Evolutionary conservation across 208 protist genomes (phyloP), one percentile per base, ranked within the genome.

Genomic region (Wallacemonas sp.): DNA sequence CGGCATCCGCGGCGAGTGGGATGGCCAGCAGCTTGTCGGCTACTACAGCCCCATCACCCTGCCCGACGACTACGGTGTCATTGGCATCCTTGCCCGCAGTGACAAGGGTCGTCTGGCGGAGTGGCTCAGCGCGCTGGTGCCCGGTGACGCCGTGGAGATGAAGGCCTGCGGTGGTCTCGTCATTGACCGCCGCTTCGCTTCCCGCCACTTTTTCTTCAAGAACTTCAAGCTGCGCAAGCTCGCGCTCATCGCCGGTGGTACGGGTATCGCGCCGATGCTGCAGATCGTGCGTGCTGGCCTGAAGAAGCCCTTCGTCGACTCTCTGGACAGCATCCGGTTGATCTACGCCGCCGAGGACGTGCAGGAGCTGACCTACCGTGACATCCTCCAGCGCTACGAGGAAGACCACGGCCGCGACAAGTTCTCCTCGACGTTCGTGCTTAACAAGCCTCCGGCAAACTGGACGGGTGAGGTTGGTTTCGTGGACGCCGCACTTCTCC

Each of bases 251-350:
- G 84, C 86, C 2, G 90, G 87, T 45, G 86, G 92, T 36, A 89
- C 87, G 1, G 89, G 95, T 60, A 93, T 97, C 66, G 95, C 92
- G 9, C 95, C 95, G 9, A 94, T 96, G 87, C 68, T 97, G 61
- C 95, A 98, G 83, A 79, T 98, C 27, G 85, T 97, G 38, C 76
- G 74, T 33, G 91, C 90, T 10, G 87, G 90, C 24, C 42, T 93
- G 44, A 91, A 91, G 71, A 76, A 77, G 63, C 78, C 79, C 13
- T 83, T 81, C 58, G 63, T 83, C 27, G 72, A 88, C 69, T 66
- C 36, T 36, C 65, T 89, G 9, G 71, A 80, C 30, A 83, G 71
- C 62, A 66, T 88, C 48, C 67, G 78, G 37, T 75, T 91, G 58
- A 80, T 91, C 60, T 91, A 91, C 72, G 81, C 81, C 44, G 81